Evolutionary conservation across 345 rosid species (phyloP).

Genomic region (Citrus hindsii): DNA sequence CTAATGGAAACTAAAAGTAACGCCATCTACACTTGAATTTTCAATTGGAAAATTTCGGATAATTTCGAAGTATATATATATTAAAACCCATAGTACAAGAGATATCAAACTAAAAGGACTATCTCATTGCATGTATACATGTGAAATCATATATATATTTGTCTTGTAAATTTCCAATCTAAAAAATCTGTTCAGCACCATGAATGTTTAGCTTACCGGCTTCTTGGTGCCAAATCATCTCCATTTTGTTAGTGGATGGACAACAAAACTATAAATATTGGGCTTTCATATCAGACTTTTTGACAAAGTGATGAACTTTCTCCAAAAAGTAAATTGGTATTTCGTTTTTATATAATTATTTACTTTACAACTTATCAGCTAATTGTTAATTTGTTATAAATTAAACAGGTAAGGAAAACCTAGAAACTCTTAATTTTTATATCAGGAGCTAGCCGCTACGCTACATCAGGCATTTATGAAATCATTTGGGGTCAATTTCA

Average conservation of each 20-base stretch:
- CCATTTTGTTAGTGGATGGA: too few relatives aligned
- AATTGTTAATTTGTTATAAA: background rate
- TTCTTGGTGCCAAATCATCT: too few relatives aligned
- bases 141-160: background rate
- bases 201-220: too few relatives aligned
- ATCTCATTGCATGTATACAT: too few relatives aligned
- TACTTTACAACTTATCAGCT: background rate
- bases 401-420: background rate
- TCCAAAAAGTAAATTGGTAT: too few relatives aligned
- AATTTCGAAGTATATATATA: too few relatives aligned
- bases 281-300: too few relatives aligned
- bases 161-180: background rate
- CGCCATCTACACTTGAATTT: too few relatives aligned
- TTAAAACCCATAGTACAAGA: too few relatives aligned
- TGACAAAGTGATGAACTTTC: background rate
- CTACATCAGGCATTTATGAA: background rate
- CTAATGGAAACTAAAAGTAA: too few relatives aligned
- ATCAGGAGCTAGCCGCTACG: background rate
- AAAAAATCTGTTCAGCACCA: background rate
- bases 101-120: too few relatives aligned
- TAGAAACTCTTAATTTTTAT: background rate
- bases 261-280: background rate
- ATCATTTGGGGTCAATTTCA: background rate
- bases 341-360: background rate
- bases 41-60: too few relatives aligned